Conservation (phyloP, 108 stramenopile genomes). For the Cylindrotheca fusiformis region DNA sequence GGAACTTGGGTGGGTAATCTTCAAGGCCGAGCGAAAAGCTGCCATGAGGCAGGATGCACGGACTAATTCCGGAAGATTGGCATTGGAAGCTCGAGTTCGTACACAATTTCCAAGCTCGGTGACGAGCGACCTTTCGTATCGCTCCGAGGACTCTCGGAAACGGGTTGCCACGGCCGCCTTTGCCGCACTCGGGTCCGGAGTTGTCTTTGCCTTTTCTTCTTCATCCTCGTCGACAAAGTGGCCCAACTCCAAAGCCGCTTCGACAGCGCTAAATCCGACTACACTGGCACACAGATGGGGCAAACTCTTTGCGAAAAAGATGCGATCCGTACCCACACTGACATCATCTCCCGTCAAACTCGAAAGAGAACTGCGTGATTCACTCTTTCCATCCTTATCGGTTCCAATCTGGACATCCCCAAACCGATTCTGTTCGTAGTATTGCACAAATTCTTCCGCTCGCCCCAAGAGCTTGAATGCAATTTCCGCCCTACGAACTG, state of each 20-base stretch:
- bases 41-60: constrained; percentile 78
- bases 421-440: constrained; percentile 89
- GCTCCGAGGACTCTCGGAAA: constrained; percentile 83
- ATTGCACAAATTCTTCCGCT: constrained; percentile 82
- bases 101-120: constrained; percentile 76
- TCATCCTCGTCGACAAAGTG: constrained; percentile 82
- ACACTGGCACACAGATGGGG: constrained; percentile 85
- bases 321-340: constrained; percentile 80
- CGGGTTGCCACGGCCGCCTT: constrained; percentile 44
- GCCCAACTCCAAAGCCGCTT: constrained; percentile 84
- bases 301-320: constrained; percentile 85
- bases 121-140: constrained; percentile 80
- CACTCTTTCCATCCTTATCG: constrained; percentile 51
- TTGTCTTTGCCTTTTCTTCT: constrained; percentile 41
- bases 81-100: constrained; percentile 68
- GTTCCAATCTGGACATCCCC: constrained; percentile 81
- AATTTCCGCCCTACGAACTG: constrained; percentile 83
- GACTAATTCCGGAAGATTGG: constrained; percentile 73
- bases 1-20: constrained; percentile 84
- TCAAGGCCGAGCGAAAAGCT: constrained; percentile 85
- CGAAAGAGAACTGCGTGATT: constrained; percentile 71
- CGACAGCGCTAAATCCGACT: constrained; percentile 87
- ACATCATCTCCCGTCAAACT: constrained; percentile 89
- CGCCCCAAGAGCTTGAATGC: constrained; percentile 79
- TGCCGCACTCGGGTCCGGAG: constrained; percentile 16